Evolutionary conservation across 495 filamentous ascomycete species (phyloP), one percentile per base, ranked within the genome.

Genomic region (Talaromyces nanjingensis): DNA sequence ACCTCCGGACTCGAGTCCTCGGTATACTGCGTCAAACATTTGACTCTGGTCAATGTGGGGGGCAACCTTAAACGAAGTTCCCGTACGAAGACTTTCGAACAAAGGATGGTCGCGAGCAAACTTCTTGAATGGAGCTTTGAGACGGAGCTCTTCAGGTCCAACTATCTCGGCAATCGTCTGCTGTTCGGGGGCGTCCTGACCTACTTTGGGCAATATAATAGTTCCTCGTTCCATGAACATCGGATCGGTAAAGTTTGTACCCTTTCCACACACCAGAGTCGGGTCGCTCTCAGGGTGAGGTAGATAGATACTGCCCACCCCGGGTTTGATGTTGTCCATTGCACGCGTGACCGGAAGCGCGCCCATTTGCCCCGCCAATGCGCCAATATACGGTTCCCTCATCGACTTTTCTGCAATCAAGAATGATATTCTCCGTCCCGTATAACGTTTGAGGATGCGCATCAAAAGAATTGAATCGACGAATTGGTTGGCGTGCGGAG

Each of bases 401-500:
- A 93, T 91, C 6, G 90, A 93, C 67, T 92, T 92, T 65, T 91
- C 90, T 2, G 91, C 91, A 59, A 90, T 91, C 14, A 96, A 84
- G 64, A 92, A 89, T 22, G 87, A 83, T 59, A 92, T 86, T 27
- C 91, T 86, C 42, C 91, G 87, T 31, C 87, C 83, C 45, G 89
- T 85, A 75, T 92, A 90, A 34, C 81, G 83, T 57, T 86, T 83
- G 2, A 94, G 80, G 1, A 87, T 86, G 31, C 89, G 88, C 80
- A 91, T 90, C n/a, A 96, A 78, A 62, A 93, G 88, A 16, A 93
- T 79, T 47, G 89, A 89, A 67, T 96, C 91, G 65, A 94, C 88
- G 69, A 96, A 96, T 82, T 89, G 52, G 69, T 96, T 96, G 54
- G 91, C 91, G 76, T 96, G 91, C 45, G 91, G 91, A 18, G 91